These are phyloP conservation scores for Castanea mollissima DNA, from an alignment of 306 rosid genomes.

Conservation along the genomic window DNA sequence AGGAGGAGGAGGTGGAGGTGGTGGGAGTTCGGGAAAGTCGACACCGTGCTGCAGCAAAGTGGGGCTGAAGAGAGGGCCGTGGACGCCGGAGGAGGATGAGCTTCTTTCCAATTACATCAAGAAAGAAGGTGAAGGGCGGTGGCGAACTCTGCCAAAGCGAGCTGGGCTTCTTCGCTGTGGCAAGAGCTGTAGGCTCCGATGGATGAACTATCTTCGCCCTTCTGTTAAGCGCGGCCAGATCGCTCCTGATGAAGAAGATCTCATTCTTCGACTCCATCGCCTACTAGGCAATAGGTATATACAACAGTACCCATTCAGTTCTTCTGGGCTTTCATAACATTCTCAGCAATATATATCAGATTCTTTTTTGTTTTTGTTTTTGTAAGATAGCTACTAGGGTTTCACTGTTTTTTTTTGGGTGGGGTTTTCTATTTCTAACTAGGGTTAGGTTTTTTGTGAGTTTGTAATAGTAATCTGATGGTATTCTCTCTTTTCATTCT, in stretches of 20 bases:
- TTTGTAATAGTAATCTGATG: background rate
- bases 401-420: background rate
- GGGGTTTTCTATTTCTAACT: background rate
- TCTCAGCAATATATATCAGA: too few species aligned
- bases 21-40: background rate
- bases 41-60: constrained; percentile 66
- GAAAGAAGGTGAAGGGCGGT: constrained; percentile 79
- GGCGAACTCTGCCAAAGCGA: constrained; percentile 77
- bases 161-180: constrained; percentile 88
- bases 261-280: constrained; percentile 93
- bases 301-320: background rate
- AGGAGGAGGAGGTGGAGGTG: background rate
- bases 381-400: background rate
- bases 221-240: constrained; percentile 86
- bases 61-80: constrained; percentile 85
- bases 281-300: constrained; percentile 75
- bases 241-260: constrained; percentile 90
- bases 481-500: background rate
- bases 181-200: constrained; percentile 89
- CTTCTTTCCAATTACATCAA: constrained; percentile 47
- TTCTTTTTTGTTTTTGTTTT: too few species aligned
- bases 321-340: background rate
- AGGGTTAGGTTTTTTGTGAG: background rate
- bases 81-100: constrained; percentile 80
- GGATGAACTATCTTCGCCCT: constrained; percentile 97